Evolutionary conservation across 1,139 yeast species (phyloP).

Genomic region (Scheffersomyces insectosa): DNA sequence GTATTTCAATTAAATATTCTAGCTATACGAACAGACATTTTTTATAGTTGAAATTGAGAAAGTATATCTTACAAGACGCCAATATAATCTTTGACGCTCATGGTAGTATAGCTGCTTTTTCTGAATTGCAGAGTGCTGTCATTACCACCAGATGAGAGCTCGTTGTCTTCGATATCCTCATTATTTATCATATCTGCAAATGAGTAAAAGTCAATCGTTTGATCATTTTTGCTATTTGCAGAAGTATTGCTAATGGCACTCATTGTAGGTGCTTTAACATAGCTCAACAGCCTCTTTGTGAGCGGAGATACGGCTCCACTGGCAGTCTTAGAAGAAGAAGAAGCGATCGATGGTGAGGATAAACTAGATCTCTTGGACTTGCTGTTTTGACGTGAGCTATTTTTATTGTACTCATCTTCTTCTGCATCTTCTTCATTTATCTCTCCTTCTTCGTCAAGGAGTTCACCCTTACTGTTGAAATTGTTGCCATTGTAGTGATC

Average conservation of each 20-base stretch:
- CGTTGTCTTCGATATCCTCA: constrained; percentile 12
- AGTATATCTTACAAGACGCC: constrained; percentile 7
- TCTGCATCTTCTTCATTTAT: neutral
- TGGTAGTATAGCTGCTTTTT: constrained; percentile 18
- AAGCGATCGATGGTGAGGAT: neutral
- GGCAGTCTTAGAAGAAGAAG: constrained; percentile 1
- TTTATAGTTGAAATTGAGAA: too few species aligned
- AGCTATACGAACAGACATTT: too few species aligned
- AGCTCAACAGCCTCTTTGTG: neutral
- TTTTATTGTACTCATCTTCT: neutral
- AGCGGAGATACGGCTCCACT: neutral
- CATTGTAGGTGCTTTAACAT: neutral
- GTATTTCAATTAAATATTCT: too few species aligned
- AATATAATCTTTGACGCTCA: constrained; percentile 23
- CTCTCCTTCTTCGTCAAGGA: constrained; percentile 1
- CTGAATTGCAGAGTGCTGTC: constrained; percentile 7
- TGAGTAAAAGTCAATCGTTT: constrained; percentile 31
- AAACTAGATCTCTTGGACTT: neutral
- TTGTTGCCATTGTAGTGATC: constrained; percentile 9
- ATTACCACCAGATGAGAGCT: constrained; percentile 5
- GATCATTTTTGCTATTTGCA: constrained; percentile 3
- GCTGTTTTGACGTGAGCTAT: neutral
- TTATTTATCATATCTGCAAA: constrained; percentile 33
- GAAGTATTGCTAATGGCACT: neutral
- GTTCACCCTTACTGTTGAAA: neutral